Evolutionary conservation across 2,329 filamentous ascomycete species (phyloP).

Genomic region (Trichoderma sp.): DNA sequence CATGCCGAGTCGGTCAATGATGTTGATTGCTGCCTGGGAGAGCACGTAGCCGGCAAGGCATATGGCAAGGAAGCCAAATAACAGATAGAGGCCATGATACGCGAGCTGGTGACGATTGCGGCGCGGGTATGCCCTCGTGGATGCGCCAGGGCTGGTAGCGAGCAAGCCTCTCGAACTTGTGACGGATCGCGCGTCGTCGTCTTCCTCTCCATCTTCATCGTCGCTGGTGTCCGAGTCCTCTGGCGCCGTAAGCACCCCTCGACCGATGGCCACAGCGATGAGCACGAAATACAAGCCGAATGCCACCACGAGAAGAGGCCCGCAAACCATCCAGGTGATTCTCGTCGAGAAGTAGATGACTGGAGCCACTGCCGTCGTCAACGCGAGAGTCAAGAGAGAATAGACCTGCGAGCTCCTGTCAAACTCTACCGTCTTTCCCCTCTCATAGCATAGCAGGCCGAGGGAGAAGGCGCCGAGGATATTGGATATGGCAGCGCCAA

Average conservation of each 20-base stretch:
- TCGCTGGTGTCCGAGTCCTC: constrained; percentile 13
- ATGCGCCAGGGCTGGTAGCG: background rate
- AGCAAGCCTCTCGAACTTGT: background rate
- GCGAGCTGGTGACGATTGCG: background rate
- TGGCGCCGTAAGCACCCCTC: background rate
- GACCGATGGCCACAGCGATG: background rate
- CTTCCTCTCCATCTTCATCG: background rate
- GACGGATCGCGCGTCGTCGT: background rate
- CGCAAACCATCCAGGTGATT: constrained; percentile 11
- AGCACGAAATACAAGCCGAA: constrained; percentile 10
- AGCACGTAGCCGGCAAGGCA: constrained; percentile 54
- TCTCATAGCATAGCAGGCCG: constrained; percentile 48
- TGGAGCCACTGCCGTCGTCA: background rate
- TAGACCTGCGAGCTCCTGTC: constrained; percentile 54
- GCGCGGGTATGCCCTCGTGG: background rate
- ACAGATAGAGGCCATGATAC: constrained; percentile 41
- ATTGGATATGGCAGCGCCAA: constrained; percentile 58
- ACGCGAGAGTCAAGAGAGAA: constrained; percentile 33
- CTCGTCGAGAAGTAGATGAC: background rate
- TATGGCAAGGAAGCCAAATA: constrained; percentile 50
- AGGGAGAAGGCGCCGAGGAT: constrained; percentile 59
- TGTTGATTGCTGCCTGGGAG: constrained; percentile 48
- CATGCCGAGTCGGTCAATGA: constrained; percentile 46
- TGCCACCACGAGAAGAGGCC: background rate
- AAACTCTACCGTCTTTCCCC: constrained; percentile 38